Percentiles rank a stretch among this genome's conserved stretches.
These are phyloP conservation scores for Chlamydomonas eustigma DNA, from an alignment of 139 green algal genomes.

Conservation along the genomic window DNA sequence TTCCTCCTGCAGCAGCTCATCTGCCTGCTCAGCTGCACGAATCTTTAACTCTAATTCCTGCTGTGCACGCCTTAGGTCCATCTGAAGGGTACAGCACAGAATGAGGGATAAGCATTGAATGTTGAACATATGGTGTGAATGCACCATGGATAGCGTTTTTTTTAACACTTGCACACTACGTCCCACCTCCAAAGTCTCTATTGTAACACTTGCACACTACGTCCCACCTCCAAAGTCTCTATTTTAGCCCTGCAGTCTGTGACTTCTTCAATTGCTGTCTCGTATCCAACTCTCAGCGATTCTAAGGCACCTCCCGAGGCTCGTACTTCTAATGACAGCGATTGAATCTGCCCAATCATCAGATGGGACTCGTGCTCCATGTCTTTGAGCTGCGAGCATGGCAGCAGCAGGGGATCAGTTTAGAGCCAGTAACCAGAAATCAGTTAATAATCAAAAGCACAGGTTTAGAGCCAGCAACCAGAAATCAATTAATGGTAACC, in stretches of 20 bases:
- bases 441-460: too few relatives aligned
- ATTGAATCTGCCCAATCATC: neutral
- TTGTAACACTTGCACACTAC: too few relatives aligned
- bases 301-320: neutral
- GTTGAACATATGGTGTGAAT: too few relatives aligned
- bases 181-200: neutral
- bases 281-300: neutral
- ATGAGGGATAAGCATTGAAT: too few relatives aligned
- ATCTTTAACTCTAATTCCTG: neutral
- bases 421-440: too few relatives aligned
- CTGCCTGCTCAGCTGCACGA: neutral
- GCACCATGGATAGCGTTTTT: too few relatives aligned
- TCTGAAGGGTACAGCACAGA: too few relatives aligned
- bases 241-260: neutral
- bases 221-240: neutral
- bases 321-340: neutral
- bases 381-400: neutral
- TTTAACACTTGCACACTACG: too few relatives aligned
- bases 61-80: too few relatives aligned
- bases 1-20: slow-evolving; percentile 11
- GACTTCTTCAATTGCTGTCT: neutral
- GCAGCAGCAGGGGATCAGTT: neutral
- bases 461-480: too few relatives aligned
- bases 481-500: too few relatives aligned
- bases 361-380: neutral